phyloP scores from a whole-genome alignment of 257 asterid genomes.

The Pogostemon cablin region DNA sequence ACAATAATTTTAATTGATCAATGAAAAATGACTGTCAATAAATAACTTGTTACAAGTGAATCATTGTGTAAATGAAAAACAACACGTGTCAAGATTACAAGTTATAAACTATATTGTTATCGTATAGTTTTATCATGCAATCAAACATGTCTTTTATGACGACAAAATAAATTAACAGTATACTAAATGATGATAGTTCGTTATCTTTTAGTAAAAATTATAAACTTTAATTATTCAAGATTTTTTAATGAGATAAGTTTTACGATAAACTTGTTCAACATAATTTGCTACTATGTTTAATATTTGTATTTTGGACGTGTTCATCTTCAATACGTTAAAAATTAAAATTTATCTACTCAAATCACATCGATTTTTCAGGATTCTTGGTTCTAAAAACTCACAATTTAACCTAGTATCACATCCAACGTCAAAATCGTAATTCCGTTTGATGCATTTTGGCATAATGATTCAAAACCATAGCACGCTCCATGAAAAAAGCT shows the following conservation, averaged over 20 bases:
- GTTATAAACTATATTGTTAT: neutral
- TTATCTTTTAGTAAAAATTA: neutral
- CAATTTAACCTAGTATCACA: slow-evolving; percentile 30
- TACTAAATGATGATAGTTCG: neutral
- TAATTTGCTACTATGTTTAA: neutral
- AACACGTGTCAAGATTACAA: slow-evolving; percentile 19
- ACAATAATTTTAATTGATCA: too few relatives aligned
- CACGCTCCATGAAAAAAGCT: slow-evolving; percentile 39
- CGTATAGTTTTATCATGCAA: neutral
- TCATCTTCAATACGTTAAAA: slow-evolving; percentile 56
- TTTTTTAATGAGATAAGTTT: neutral
- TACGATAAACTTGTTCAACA: neutral
- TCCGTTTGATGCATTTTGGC: slow-evolving; percentile 35
- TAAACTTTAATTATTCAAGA: neutral
- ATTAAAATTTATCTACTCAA: slow-evolving; percentile 34
- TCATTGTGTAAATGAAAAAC: neutral
- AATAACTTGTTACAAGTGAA: too few relatives aligned
- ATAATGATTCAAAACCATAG: slow-evolving; percentile 36
- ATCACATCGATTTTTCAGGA: slow-evolving; percentile 38
- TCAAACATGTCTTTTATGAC: neutral
- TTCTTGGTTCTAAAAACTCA: slow-evolving; percentile 45
- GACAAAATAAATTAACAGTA: neutral
- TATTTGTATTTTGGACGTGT: slow-evolving; percentile 35
- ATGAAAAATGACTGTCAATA: too few relatives aligned
- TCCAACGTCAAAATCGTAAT: slow-evolving; percentile 19